Evolutionary conservation across 345 rosid genomes (phyloP), one percentile per base, ranked within the genome.

Genomic region (Psidium friedrichsthalianum): DNA sequence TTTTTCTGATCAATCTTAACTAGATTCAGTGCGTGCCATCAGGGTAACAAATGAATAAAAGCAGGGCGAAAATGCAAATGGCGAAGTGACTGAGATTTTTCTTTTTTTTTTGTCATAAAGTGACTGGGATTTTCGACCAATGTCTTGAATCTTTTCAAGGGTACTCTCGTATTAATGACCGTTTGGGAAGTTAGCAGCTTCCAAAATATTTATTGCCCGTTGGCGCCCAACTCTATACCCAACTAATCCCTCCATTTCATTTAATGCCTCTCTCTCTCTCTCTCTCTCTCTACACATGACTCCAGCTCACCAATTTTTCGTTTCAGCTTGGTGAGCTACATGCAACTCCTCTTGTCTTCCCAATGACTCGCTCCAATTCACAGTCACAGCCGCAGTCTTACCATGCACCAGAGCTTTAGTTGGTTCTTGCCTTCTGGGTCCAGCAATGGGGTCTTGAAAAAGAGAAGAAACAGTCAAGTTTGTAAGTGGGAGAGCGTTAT

Each of bases 171-270:
- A 85, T 90, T 87, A 89, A 93, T 89, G 90, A 84, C 91, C 87
- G 89, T 47, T 42, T 87, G 92, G 92, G 89, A 88, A 56, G 93
- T 85, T 90, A 90, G 88, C 89, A 86, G 85, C 82, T 3, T 29
- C 42, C 88, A 4, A 40, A 59, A 42, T 44, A 86, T 86, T 87
- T 69, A 69, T 36, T 69, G 47, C 47, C 11, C 78, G 5, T 1
- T 36, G 6, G 13, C 47, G 4, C 13, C 59, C 13, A 3, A 9
- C 59, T 22, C 59, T 8, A 56, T 24, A 18, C 78, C 47, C 74
- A 87, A 87, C 90, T 85, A 88, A 24, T 20, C 54, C 47, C 9
- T 36, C 88, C 85, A 82, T 40, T 53, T 29, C 85, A 86, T 86
- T 90, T 90, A 90, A 89, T 88, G 90, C 88, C 78, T 22, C 55